Evolutionary conservation across 2,329 filamentous ascomycete genomes (phyloP), one percentile per base, ranked within the genome.

Genomic region (Emydomyces testavorans): DNA sequence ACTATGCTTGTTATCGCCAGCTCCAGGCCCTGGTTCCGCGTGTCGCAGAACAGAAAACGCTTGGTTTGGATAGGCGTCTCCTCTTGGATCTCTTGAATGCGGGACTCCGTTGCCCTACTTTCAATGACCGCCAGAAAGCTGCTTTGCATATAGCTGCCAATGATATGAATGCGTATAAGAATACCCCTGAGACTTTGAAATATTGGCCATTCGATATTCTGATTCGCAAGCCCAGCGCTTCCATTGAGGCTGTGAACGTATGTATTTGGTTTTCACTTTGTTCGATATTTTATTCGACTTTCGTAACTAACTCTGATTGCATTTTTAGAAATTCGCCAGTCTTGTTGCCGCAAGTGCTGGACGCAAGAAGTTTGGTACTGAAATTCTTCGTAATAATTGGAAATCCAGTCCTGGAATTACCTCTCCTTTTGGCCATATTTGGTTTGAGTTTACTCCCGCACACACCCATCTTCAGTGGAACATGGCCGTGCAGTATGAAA

Each of bases 1-100:
- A 69, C 58, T 59, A 67, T 11, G 57, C 65, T 29, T 59, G 58
- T 44, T 57, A 56, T 46, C 73, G 73, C 21, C 50, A 54, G 20
- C 37, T 55, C 8, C 74, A 73, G 46, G 80, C 87, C 57, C 74
- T 90, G 60, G 77, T 77, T 54, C 83, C 83, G 54, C 72, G 77
- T 37, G 67, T 83, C 42, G 70, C 79, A 67, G 57, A 54, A 29
- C 48, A 51, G 5, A 57, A 58, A 16, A 61, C 57, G 2, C 60
- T 70, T 42, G 67, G 67, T 3, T 60, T 72, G 36, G 63, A 67
- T 45, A 52, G 58, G 31, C 63, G 60, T 38, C 55, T 72, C 13
- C 47, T 70, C 15, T 46, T 55, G 13, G 66, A 70, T 40, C 57
- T 71, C 11, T 55, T 71, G 21, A 58, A 61, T 16, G 63, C 66